Percentiles rank a stretch among this genome's conserved stretches.
These are phyloP conservation scores for Pochonia chlamydosporia DNA, from an alignment of 2,329 filamentous ascomycete species.

Conservation along the genomic window DNA sequence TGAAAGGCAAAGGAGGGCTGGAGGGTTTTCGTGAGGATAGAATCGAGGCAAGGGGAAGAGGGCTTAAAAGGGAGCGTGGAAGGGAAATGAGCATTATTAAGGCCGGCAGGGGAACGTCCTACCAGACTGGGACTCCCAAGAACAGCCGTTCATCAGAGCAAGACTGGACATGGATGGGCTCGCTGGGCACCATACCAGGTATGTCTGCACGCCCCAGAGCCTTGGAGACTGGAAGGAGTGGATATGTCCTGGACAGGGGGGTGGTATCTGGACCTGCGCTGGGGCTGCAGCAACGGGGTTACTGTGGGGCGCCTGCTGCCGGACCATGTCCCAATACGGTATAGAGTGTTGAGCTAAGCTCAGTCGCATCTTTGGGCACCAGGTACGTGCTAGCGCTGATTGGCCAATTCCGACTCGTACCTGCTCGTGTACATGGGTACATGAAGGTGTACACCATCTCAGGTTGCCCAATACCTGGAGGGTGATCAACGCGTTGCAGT, in stretches of 20 bases:
- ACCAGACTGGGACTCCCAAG: neutral
- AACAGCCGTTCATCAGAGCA: too few relatives aligned
- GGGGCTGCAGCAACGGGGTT: neutral
- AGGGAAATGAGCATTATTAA: slow-evolving; percentile 6
- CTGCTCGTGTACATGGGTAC: neutral
- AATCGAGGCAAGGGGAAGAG: slow-evolving; percentile 13
- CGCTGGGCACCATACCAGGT: too few relatives aligned
- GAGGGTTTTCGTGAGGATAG: slow-evolving; percentile 9
- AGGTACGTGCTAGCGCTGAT: slow-evolving; percentile 7
- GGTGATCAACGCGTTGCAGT: too few relatives aligned
- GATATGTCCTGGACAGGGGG: neutral
- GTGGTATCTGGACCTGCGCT: neutral
- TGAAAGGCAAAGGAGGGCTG: slow-evolving; percentile 14
- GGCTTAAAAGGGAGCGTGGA: slow-evolving; percentile 14
- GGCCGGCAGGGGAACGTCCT: neutral
- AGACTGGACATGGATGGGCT: too few relatives aligned
- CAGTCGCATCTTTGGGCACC: neutral
- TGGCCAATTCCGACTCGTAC: slow-evolving; percentile 1
- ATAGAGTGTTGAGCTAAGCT: neutral
- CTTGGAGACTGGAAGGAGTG: too few relatives aligned
- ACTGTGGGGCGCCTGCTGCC: neutral
- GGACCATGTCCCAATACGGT: neutral
- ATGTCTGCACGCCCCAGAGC: too few relatives aligned
- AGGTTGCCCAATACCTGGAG: too few relatives aligned
- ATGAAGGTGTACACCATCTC: too few relatives aligned